A percentile compares a stretch with the other conserved stretches of the same genome.
These are phyloP conservation scores for Begonia masoniana DNA, from an alignment of 306 rosid genomes.

Conservation along the genomic window DNA sequence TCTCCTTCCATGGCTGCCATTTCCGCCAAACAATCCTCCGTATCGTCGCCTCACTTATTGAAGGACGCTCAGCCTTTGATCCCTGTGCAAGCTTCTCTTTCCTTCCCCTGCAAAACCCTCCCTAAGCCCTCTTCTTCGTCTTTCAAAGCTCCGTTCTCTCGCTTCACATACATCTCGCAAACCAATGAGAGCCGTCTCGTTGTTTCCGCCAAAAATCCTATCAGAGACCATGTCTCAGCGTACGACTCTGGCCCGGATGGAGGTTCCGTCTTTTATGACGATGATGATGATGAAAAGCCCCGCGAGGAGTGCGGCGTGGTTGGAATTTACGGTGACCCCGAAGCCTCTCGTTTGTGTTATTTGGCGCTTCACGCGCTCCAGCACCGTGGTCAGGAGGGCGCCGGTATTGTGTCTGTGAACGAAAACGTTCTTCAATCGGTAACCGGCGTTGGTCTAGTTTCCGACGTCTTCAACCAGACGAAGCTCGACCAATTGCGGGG, in stretches of 20 bases:
- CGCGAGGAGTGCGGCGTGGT: constrained; percentile 84
- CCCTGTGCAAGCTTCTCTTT: constrained; percentile 5
- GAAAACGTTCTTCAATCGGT: constrained; percentile 33
- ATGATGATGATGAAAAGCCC: constrained; percentile 45
- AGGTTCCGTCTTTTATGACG: background rate
- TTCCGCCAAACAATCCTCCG: constrained; percentile 14
- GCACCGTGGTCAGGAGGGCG: constrained; percentile 89
- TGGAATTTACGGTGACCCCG: constrained; percentile 64
- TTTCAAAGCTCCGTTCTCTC: constrained; percentile 1
- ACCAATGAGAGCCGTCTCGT: constrained; percentile 5
- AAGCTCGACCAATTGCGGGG: constrained; percentile 50
- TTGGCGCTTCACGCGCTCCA: constrained; percentile 79
- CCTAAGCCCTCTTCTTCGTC: constrained; percentile 11
- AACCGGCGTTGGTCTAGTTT: constrained; percentile 65
- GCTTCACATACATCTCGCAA: background rate
- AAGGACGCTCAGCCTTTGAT: constrained; percentile 10
- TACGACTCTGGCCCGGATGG: constrained; percentile 9
- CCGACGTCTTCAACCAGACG: constrained; percentile 48
- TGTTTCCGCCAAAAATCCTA: constrained; percentile 19
- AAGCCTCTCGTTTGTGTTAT: constrained; percentile 46
- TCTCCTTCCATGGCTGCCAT: constrained; percentile 18
- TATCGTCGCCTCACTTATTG: constrained; percentile 23
- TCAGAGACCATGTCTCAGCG: constrained; percentile 14
- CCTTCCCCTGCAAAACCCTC: constrained; percentile 18
- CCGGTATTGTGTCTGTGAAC: constrained; percentile 56